These are phyloP conservation scores for Tricholoma hemisulphureum DNA, from an alignment of 768 basidiomycete genomes.

Conservation along the genomic window DNA sequence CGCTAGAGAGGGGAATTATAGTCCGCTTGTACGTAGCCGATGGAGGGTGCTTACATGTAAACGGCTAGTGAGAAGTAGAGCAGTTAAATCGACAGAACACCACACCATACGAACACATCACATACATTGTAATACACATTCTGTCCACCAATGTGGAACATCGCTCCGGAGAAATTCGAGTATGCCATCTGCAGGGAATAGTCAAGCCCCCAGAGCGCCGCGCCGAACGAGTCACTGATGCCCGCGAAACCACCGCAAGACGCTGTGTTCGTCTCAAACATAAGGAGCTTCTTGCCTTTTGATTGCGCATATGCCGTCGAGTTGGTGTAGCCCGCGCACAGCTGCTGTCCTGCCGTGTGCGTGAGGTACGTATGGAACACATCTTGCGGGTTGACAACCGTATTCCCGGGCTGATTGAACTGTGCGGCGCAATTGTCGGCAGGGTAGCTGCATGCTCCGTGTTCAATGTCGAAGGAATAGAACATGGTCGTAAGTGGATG, in stretches of 20 bases:
- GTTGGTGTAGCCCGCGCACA: constrained; percentile 53
- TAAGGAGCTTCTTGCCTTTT: constrained; percentile 45
- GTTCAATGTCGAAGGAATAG: constrained; percentile 23
- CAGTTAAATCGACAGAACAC: constrained; percentile 13
- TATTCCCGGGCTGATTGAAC: constrained; percentile 43
- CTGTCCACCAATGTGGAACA: constrained; percentile 60
- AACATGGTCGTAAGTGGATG: constrained; percentile 12
- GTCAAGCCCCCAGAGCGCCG: constrained; percentile 62
- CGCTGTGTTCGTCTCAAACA: constrained; percentile 71
- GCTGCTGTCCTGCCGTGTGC: constrained; percentile 48
- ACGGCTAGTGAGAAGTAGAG: constrained; percentile 49
- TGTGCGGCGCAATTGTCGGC: constrained; percentile 57
- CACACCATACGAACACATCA: constrained; percentile 11
- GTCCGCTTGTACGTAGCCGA: too few species aligned
- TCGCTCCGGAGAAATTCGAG: constrained; percentile 47
- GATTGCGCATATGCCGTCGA: constrained; percentile 44
- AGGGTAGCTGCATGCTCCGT: constrained; percentile 46
- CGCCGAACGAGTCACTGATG: constrained; percentile 58
- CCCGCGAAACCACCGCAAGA: constrained; percentile 68
- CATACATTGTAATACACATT: constrained; percentile 61
- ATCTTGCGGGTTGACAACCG: constrained; percentile 39
- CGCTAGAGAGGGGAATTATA: constrained; percentile 1
- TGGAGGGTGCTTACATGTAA: not conserved
- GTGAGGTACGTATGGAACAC: constrained; percentile 59
- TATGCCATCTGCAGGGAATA: constrained; percentile 57